Base-by-base conservation (phyloP, 2,329 filamentous ascomycete genomes). In the Alternaria postmessia region DNA sequence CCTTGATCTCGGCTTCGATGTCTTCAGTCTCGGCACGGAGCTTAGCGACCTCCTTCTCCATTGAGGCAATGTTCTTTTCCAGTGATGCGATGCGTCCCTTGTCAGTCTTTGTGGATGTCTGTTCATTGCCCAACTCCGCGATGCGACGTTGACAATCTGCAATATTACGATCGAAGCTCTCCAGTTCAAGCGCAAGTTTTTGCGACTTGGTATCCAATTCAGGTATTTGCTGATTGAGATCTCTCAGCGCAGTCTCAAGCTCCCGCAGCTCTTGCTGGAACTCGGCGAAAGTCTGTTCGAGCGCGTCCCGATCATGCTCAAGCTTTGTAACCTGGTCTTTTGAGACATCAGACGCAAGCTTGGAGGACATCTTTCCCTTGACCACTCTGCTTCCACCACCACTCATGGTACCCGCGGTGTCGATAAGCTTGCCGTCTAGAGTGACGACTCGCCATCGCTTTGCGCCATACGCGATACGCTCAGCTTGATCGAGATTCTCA, bases 401-500 rank as follows among this genome's bases (percentile, higher is more conserved):
- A 59, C 92, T 97, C 95, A 99, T 98, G 36, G 95, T 98, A 84
- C 95, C 95, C 1, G 94, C 97, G 77, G 96, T 96, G 81, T 99
- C 95, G 68, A 99, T 98, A 53, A 99, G 86, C 78, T 97, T 94
- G 49, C 95, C 95, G 62, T 94, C 93, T 2, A 99, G 86, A 0
- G 95, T 99, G 41, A 99, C 95, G 3, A 99, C 95, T 66, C 95
- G 89, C 95, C 95, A 99, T 78, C 95, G 85, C 82, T 89, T 92
- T 46, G 92, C 92, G 42, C 95, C 94, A 72, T 98, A 99, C 7
- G 95, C 95, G 67, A 99, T 97, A 47, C 95, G 89, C 79, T 98
- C 97, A 2, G 95, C 96, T 77, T 99, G 95, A n/a, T 92, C 89
- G 14, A 99, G 86, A 72, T 99, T 93, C 53, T 89, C 90, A 6